Evolutionary conservation across 2,329 filamentous ascomycete genomes (phyloP).

Genomic region (Ceratocystis destructans): DNA sequence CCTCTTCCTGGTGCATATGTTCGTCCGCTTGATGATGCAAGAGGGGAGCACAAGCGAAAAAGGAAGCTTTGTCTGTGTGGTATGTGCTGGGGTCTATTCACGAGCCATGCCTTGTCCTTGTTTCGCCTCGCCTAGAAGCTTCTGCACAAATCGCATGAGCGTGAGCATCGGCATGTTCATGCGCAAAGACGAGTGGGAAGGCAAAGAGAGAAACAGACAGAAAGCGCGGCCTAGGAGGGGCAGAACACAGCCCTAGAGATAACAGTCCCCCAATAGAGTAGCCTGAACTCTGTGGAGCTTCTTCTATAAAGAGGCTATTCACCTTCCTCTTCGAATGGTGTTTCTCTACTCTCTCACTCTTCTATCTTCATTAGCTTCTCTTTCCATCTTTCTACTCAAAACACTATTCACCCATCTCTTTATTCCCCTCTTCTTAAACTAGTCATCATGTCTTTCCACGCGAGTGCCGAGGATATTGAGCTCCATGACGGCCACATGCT

Average conservation of each 20-base stretch:
- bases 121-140: neutral
- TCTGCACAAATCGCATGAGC: constrained; percentile 8
- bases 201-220: no score
- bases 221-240: no score
- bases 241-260: neutral
- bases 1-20: neutral
- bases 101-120: constrained; percentile 2
- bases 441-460: constrained; percentile 32
- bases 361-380: constrained; percentile 1
- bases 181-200: neutral
- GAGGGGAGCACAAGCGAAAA: neutral
- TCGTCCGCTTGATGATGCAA: neutral
- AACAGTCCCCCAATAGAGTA: neutral
- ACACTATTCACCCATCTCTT: neutral
- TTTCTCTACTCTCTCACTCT: neutral
- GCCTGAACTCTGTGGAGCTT: neutral
- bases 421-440: neutral
- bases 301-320: neutral
- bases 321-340: neutral
- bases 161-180: neutral
- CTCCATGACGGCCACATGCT: constrained; percentile 36
- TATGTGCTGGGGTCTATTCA: neutral
- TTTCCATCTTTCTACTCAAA: neutral
- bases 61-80: constrained; percentile 2
- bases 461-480: constrained; percentile 30